Base-by-base conservation (phyloP, 1,139 yeast genomes). In the Geotrichum reessii region DNA sequence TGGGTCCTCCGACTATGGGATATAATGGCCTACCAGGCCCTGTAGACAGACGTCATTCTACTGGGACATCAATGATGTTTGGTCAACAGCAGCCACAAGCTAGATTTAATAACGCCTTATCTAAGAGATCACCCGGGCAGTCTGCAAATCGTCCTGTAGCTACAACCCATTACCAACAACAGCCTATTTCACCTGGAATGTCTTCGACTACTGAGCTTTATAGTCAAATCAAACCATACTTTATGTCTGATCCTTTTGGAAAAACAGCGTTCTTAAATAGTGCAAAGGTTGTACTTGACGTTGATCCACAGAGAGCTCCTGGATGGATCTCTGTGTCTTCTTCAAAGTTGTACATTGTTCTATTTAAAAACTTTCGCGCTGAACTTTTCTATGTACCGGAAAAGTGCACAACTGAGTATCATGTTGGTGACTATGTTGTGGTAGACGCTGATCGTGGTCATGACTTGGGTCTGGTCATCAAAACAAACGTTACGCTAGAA, bases 371-470 rank as follows among this genome's bases (percentile, higher is more conserved):
- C 31, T 93, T 95, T 12, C 81, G 97, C 62, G 76, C 87, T 62
- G 99, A 93, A 70, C 87, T 92, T 2, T 85, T 90, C 65, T 86
- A 86, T 65, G 75, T 86, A n/a, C 86, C 92, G 1, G 82, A 82
- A 61, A 37, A 37, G 17, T 37, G 42, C 42, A 11, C n/a, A n/a
- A 75, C 86, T 56, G 75, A 73, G 50, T 78, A 90, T 58, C 76
- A 79, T 52, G 74, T 82, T 17, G 87, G 88, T 31, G 97, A 91
- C 70, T 79, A 91, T 69, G 97, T 93, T 14, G 85, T 92, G 64
- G 97, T 92, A 44, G 98, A 93, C 71, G 99, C 98, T 14, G 99
- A 93, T 71, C 79, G 99, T 55, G 99, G 99, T 49, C 79, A 87
- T 56, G 99, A 93, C 74, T 76, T 93, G 64, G 98, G 97, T 25